These are phyloP conservation scores for Athelia psychrophila DNA, from an alignment of 1,284 basidiomycete genomes.

Conservation along the genomic window DNA sequence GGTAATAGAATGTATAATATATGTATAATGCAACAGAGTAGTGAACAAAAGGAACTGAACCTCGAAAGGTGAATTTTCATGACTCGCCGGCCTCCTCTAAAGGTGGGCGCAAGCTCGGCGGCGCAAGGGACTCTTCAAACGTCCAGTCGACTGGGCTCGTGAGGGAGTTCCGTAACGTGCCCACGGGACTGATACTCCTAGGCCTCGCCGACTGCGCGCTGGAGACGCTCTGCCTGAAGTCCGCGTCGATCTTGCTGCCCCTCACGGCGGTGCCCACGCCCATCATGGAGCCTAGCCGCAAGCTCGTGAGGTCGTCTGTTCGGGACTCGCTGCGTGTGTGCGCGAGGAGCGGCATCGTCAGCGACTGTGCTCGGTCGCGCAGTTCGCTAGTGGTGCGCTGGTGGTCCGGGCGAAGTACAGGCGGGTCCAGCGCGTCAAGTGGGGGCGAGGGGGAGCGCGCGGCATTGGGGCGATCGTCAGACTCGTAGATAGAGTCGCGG, in stretches of 20 bases:
- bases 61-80: too few species aligned
- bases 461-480: slow-evolving; percentile 14
- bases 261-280: slow-evolving; percentile 39
- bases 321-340: slow-evolving; percentile 24
- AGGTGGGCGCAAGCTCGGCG: too few species aligned
- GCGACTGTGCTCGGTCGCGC: slow-evolving; percentile 13
- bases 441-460: slow-evolving; percentile 14
- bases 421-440: background rate
- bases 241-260: slow-evolving; percentile 19
- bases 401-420: slow-evolving; percentile 13
- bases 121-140: too few species aligned
- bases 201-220: too few species aligned
- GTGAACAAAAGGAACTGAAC: too few species aligned
- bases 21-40: too few species aligned
- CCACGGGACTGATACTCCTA: too few species aligned
- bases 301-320: slow-evolving; percentile 18
- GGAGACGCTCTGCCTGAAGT: slow-evolving; percentile 4
- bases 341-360: slow-evolving; percentile 29
- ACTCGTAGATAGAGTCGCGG: slow-evolving; percentile 18
- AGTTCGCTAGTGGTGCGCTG: slow-evolving; percentile 21
- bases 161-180: too few species aligned
- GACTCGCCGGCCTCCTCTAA: too few species aligned
- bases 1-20: too few species aligned
- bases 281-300: slow-evolving; percentile 34
- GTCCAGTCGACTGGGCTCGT: too few species aligned